Conservation (phyloP, 495 filamentous ascomycete genomes). For the Bombardia bombarda region DNA sequence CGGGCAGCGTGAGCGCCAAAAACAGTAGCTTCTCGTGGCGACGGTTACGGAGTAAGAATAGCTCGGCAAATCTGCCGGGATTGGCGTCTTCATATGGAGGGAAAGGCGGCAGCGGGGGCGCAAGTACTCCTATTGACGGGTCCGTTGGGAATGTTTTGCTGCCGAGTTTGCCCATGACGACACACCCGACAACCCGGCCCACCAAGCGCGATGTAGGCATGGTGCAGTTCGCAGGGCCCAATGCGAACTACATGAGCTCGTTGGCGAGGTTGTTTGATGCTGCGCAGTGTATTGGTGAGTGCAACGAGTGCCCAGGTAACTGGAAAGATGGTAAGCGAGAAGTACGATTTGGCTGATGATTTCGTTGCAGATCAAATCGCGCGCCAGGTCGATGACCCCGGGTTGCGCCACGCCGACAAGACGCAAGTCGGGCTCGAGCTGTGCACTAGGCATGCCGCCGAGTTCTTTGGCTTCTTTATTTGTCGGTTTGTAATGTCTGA, state of each 20-base stretch:
- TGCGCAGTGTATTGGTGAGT: conserved; percentile 85
- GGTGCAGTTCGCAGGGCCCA: conserved; percentile 69
- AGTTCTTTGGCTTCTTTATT: conserved; percentile 96
- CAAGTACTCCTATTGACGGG: conserved; percentile 33
- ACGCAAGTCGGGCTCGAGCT: conserved; percentile 93
- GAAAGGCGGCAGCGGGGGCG: conserved; percentile 25
- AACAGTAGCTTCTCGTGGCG: conserved; percentile 73
- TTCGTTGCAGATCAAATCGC: conserved; percentile 77
- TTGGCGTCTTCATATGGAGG: conserved; percentile 39
- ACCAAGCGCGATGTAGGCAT: conserved; percentile 60
- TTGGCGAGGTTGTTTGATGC: conserved; percentile 91
- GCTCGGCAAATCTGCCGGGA: conserved; percentile 40
- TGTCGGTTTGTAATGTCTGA: conserved; percentile 89
- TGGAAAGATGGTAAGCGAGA: neutral
- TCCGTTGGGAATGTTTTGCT: conserved; percentile 47
- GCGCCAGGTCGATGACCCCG: conserved; percentile 90
- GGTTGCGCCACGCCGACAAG: conserved; percentile 66
- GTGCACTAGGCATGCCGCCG: conserved; percentile 85
- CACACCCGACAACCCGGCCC: conserved; percentile 49
- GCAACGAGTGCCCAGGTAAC: too few relatives aligned
- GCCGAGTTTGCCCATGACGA: conserved; percentile 76
- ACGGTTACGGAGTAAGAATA: conserved; percentile 83
- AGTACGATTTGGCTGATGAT: conserved; percentile 4
- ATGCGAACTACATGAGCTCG: conserved; percentile 83
- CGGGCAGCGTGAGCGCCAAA: conserved; percentile 54